phyloP scores from a whole-genome alignment of 2,329 filamentous ascomycete genomes.

The Sporothrix inflata region DNA sequence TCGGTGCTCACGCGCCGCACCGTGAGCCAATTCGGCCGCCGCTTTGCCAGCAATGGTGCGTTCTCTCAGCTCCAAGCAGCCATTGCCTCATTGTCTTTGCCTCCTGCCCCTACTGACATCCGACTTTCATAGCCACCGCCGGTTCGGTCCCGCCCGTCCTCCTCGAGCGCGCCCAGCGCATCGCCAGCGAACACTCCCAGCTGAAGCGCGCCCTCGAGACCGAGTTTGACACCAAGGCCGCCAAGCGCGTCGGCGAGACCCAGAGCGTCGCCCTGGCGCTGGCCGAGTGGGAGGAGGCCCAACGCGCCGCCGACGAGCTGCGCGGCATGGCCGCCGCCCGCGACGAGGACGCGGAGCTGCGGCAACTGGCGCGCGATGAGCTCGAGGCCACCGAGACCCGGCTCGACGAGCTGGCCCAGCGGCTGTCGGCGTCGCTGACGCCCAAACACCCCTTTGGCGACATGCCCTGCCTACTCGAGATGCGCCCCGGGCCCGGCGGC shows the following conservation, averaged over 20 bases:
- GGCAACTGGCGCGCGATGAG: constrained; percentile 79
- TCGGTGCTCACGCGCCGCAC: constrained; percentile 40
- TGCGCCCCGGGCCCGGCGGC: constrained; percentile 88
- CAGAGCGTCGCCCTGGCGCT: constrained; percentile 61
- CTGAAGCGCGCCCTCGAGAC: constrained; percentile 56
- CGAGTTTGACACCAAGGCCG: constrained; percentile 60
- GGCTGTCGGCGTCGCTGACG: constrained; percentile 76
- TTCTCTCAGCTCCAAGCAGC: background rate
- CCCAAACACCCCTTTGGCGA: constrained; percentile 88
- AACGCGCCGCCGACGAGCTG: constrained; percentile 59
- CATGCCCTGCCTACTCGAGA: constrained; percentile 87
- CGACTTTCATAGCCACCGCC: background rate
- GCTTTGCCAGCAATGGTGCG: constrained; percentile 50
- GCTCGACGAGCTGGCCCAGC: constrained; percentile 65
- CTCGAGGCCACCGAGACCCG: constrained; percentile 65
- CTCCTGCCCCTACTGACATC: background rate
- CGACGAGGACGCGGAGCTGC: constrained; percentile 70
- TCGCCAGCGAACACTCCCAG: constrained; percentile 60
- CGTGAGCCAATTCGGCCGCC: constrained; percentile 43
- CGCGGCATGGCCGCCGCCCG: constrained; percentile 53
- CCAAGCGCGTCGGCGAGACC: constrained; percentile 65
- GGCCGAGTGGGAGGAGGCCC: constrained; percentile 60
- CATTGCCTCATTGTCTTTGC: background rate
- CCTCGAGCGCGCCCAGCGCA: constrained; percentile 60
- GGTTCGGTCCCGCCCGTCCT: constrained; percentile 56